Conservation (phyloP, 73 alveolate species). For the Tetrahymena malaccensis region DNA sequence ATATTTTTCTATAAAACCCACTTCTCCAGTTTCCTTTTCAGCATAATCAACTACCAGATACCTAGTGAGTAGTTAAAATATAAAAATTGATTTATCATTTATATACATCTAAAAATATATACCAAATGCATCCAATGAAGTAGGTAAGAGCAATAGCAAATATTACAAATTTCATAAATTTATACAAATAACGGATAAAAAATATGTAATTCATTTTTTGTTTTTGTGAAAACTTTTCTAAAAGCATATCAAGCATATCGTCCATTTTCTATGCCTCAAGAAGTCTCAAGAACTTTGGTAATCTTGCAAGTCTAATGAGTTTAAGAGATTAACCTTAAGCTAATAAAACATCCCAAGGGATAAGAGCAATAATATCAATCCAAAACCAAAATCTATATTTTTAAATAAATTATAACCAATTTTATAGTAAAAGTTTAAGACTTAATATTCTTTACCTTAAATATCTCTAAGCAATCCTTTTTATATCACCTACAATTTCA, state of each 20-base stretch:
- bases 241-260: background rate
- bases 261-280: background rate
- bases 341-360: slow-evolving; percentile 65
- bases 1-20: slow-evolving; percentile 64
- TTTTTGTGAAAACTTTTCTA: background rate
- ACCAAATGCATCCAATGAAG: slow-evolving; percentile 89
- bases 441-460: background rate
- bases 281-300: background rate
- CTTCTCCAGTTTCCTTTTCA: slow-evolving; percentile 1
- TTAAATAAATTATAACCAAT: background rate
- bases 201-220: background rate
- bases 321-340: background rate
- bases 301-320: background rate
- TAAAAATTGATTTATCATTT: background rate
- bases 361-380: slow-evolving; percentile 68
- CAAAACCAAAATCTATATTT: slow-evolving; percentile 70
- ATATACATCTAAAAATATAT: slow-evolving; percentile 33
- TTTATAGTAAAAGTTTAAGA: background rate
- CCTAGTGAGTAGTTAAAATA: background rate
- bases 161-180: slow-evolving; percentile 72
- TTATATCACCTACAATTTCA: slow-evolving; percentile 61
- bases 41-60: slow-evolving; percentile 28
- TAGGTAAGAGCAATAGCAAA: slow-evolving; percentile 81
- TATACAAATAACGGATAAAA: slow-evolving; percentile 67
- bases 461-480: slow-evolving; percentile 64